These are phyloP conservation scores for Ganoderma multipileum DNA, from an alignment of 1,284 basidiomycete species.

Conservation along the genomic window DNA sequence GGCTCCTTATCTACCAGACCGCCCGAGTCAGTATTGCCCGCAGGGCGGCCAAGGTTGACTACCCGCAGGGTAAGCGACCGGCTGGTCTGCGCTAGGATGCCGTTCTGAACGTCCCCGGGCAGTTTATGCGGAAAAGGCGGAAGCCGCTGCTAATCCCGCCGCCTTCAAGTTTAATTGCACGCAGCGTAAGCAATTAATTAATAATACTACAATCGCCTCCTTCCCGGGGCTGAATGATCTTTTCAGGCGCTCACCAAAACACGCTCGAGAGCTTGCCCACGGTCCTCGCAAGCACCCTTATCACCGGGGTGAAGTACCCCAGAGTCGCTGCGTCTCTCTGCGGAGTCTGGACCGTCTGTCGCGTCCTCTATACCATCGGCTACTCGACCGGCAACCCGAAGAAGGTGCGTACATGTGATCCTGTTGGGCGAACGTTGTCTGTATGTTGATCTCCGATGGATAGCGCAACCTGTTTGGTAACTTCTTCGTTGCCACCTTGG, in stretches of 20 bases:
- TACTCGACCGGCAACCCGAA: conserved; percentile 59
- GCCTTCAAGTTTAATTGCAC: conserved; percentile 56
- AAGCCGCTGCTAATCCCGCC: conserved; percentile 44
- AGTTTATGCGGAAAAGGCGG: conserved; percentile 63
- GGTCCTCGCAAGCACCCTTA: conserved; percentile 48
- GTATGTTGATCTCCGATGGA: neutral
- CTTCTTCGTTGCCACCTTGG: conserved; percentile 11
- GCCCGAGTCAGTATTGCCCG: conserved; percentile 57
- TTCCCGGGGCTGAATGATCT: conserved; percentile 48
- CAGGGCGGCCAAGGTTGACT: conserved; percentile 60
- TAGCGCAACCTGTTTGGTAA: conserved; percentile 33
- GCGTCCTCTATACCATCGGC: conserved; percentile 67
- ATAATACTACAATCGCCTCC: conserved; percentile 55
- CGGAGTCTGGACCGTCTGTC: conserved; percentile 58
- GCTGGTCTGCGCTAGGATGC: neutral
- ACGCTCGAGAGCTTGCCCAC: conserved; percentile 63
- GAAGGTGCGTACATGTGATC: conserved; percentile 37
- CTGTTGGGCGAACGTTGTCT: neutral
- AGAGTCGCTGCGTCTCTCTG: conserved; percentile 59
- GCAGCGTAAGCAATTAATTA: conserved; percentile 58
- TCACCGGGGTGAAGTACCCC: conserved; percentile 66
- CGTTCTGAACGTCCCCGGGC: conserved; percentile 1
- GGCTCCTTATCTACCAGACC: conserved; percentile 58
- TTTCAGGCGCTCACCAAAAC: conserved; percentile 73
- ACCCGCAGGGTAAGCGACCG: conserved; percentile 64